Base-by-base conservation (phyloP, 371 early-diverging fungal genomes). In the Gilbertella persicaria region DNA sequence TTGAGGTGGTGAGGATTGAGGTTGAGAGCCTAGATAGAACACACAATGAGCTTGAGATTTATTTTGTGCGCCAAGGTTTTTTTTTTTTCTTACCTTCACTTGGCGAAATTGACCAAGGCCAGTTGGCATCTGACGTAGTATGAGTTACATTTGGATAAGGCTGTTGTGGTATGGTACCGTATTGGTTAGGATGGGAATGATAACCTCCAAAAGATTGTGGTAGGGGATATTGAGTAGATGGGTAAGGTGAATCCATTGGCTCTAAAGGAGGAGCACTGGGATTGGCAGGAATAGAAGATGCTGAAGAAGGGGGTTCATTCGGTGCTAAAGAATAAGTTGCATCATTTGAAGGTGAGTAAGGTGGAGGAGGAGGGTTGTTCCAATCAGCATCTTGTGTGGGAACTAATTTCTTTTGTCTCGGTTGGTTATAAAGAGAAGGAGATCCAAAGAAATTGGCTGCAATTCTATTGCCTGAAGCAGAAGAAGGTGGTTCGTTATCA, bases 201-300 rank as follows among this genome's bases (percentile, higher is more conserved):
- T n/a, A n/a, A n/a, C n/a, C n/a, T n/a, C n/a, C n/a, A n/a, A n/a
- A n/a, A n/a, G 30, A 5, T 30, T 7, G 7, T 30, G 30, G 30
- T 30, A 30, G 12, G 6, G 35, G 21, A 21, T 35, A 46, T 9
- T 46, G 8, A 10, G 12, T 20, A 12, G 30, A 21, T 28, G 33
- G 4, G 33, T 38, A 17, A 16, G 20, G 6, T 16, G 5, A 3
- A 4, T 38, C 38, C 16, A n/a, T 16, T 38, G n/a, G n/a, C 17
- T 38, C 44, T 43, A 43, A 43, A 14, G 44, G 44, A n/a, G 44
- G 44, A 26, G 44, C 44, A 26, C 44, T 43, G 13, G 44, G 24
- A 43, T 43, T 12, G 8, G 26, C n/a, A n/a, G 44, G 2, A 4
- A 2, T 43, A 12, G n/a, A n/a, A 26, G 25, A 38, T 6, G n/a